Base-by-base conservation (phyloP, 2,329 filamentous ascomycete species). In the Cordyceps sp. region DNA sequence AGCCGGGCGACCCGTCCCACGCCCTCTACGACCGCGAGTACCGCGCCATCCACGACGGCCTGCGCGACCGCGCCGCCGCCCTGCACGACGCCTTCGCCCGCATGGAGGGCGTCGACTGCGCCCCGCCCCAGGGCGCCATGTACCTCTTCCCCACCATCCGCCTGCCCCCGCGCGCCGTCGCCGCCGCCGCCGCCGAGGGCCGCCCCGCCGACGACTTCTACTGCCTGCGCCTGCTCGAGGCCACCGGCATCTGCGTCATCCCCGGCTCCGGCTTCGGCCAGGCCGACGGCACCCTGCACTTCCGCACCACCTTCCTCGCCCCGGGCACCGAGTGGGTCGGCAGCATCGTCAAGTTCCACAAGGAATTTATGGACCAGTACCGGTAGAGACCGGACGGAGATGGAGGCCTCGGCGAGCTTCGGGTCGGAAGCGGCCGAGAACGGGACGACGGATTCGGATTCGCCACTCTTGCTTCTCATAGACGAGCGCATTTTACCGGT, bases 141-240 rank as follows among this genome's bases (percentile, higher is more conserved):
- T 98, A 98, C 63, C 79, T 98, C 47, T 98, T 96, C 73, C 90
- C 90, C 17, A 90, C 83, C 45, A 93, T 98, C 59, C 73, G 64
- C 22, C 64, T 98, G 17, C 73, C 90, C 2, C 45, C 59, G 17
- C 83, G 82, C 59, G 90, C 85, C 26, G 58, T 77, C 39, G 76
- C 78, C 41, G 82, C 81, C 13, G 90, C 90, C 23, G 55, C 64
- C 47, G 60, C 76, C 38, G 81, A 85, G 53, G 74, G 73, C 45
- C 79, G 80, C 48, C 62, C 66, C 10, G 61, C 88, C 2, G 90
- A 98, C 47, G 88, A 96, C 57, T 93, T 92, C 61, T 98, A 98
- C 66, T 85, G 80, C 59, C 70, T 93, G 62, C 70, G 74, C 39
- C 65, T 98, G 47, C 78, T 98, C 38, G 86, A 98, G 53, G 79